Percentiles rank a stretch among this genome's conserved stretches.
phyloP scores from a whole-genome alignment of 164 flowering plant genomes.

The Stephania cephalantha region DNA sequence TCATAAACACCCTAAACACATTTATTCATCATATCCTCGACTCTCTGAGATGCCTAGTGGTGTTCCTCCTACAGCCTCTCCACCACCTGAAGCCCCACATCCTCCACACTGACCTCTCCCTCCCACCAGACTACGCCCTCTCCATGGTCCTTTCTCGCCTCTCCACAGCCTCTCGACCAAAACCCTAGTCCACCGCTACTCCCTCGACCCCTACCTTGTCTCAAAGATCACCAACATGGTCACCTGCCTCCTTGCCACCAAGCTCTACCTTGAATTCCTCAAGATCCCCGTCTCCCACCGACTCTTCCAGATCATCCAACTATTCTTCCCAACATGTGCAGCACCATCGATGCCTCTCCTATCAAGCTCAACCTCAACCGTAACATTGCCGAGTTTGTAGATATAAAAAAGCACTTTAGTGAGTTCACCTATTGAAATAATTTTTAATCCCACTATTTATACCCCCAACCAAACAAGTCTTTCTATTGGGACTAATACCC shows the following conservation, averaged over 20 bases:
- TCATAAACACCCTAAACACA: no score
- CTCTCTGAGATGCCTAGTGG: slow-evolving; percentile 85
- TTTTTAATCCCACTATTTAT: no score
- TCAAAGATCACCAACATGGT: slow-evolving; percentile 91
- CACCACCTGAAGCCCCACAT: slow-evolving; percentile 75
- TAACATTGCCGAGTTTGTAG: background rate
- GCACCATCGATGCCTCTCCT: slow-evolving; percentile 67
- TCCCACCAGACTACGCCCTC: slow-evolving; percentile 85
- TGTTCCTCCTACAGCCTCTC: slow-evolving; percentile 80
- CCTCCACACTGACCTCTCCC: slow-evolving; percentile 60
- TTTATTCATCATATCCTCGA: no score
- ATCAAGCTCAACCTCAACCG: slow-evolving; percentile 28
- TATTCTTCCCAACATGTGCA: slow-evolving; percentile 70
- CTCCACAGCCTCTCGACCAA: slow-evolving; percentile 51
- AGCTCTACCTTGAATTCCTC: slow-evolving; percentile 71
- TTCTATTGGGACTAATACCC: no score
- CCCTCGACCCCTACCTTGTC: slow-evolving; percentile 74
- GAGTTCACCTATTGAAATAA: no score
- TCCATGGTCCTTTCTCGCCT: slow-evolving; percentile 94
- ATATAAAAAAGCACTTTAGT: no score
- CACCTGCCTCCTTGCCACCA: slow-evolving; percentile 76
- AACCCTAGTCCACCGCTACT: slow-evolving; percentile 55
- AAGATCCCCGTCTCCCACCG: slow-evolving; percentile 67
- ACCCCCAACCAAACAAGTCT: no score
- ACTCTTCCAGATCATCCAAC: slow-evolving; percentile 59